Conservation (phyloP, 78 protist species). For the Bigelowiella natans region DNA sequence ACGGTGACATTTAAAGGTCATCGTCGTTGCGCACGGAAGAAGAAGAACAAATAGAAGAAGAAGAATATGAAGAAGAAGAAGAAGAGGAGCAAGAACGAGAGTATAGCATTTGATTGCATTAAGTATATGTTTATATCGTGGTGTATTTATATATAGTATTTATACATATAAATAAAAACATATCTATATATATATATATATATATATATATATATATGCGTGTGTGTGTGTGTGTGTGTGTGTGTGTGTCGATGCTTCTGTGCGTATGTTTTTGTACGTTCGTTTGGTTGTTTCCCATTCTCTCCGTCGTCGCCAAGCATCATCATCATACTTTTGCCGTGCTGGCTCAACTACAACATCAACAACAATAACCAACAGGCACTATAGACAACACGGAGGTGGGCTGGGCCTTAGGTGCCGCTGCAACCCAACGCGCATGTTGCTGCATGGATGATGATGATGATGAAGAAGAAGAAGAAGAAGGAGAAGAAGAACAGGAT, state of each 20-base stretch:
- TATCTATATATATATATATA: neutral
- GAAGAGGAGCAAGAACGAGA: neutral
- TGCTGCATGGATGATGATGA: too few species aligned
- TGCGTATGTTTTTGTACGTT: neutral
- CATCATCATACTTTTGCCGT: too few species aligned
- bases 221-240: neutral
- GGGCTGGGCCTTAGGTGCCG: too few species aligned
- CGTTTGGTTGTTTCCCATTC: too few species aligned
- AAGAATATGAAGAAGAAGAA: neutral
- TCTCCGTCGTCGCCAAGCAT: too few species aligned
- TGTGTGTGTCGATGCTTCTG: neutral
- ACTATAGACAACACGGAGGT: too few species aligned
- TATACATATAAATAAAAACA: neutral
- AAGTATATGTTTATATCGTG: neutral
- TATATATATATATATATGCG: neutral
- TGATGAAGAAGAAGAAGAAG: too few species aligned
- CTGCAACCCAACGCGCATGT: too few species aligned
- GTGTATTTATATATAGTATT: neutral
- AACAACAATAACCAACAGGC: neutral
- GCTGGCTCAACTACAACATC: neutral
- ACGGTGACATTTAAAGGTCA: too few species aligned
- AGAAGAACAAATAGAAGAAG: neutral
- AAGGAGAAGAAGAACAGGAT: too few species aligned
- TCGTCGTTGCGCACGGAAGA: too few species aligned
- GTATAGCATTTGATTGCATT: neutral